Base-by-base conservation (phyloP, 768 basidiomycete genomes). In the Pleurotus sapidus region DNA sequence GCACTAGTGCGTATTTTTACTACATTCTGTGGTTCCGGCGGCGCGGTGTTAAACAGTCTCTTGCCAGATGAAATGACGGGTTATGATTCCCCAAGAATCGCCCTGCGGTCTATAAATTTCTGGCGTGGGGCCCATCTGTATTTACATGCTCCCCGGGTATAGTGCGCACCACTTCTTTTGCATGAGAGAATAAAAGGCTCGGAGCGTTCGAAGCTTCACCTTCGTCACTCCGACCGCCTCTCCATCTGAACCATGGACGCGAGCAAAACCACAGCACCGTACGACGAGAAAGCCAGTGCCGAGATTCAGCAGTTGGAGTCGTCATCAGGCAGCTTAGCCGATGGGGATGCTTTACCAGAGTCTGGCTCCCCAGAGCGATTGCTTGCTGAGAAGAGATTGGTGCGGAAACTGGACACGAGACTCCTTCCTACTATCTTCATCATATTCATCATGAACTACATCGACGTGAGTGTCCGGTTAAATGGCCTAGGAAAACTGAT, bases 361-460 rank as follows among this genome's bases (percentile, higher is more conserved):
- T 58, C 62, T 5, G 66, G 66, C 7, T 63, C 66, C 38, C 60
- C 59, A 17, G 76, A 76, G 61, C 67, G 77, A 20, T 53, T 67
- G 12, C 57, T 67, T 30, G 75, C 73, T 6, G 76, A 78, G 64
- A 68, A 69, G 61, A 72, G 63, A 55, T 78, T 89, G 14, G 76
- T 84, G 14, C 73, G 81, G 40, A 83, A 79, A 59, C 73, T 89
- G 47, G 87, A 87, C 60, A 67, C 61, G 59, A 73, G 84, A 37
- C 67, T 88, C 3, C 64, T 89, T 47, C 83, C 83, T 0, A 81
- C 81, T 0, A 78, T 88, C 39, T 71, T 84, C 17, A 53, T 85
- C 53, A 83, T 87, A 34, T 86, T 72, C 61, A 77, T 88, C 58
- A 80, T 87, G 82, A 88, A 87, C 61, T 86, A 84, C 61, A 85